Evolutionary conservation across 2,329 filamentous ascomycete species (phyloP).

Genomic region (Paecilomyces dactylethromorphus): DNA sequence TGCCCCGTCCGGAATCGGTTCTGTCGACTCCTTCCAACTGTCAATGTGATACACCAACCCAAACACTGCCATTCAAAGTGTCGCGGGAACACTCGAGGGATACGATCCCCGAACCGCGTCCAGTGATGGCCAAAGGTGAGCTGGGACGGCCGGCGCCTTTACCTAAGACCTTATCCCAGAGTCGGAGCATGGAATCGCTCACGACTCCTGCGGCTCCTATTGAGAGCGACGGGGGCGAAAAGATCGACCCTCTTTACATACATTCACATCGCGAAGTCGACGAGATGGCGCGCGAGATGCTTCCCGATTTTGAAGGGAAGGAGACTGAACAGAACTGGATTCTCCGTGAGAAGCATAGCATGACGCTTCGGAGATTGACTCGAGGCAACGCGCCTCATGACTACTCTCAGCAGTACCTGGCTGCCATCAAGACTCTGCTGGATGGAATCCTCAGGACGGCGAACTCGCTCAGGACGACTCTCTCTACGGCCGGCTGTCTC

Average conservation of each 20-base stretch:
- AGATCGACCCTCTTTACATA: slow-evolving; percentile 73
- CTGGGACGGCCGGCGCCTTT: background rate
- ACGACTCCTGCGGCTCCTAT: slow-evolving; percentile 5
- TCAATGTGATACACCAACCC: slow-evolving; percentile 5
- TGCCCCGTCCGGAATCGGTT: slow-evolving; percentile 6
- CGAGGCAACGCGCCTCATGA: slow-evolving; percentile 78
- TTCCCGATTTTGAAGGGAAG: slow-evolving; percentile 72
- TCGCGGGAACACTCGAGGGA: too few relatives aligned
- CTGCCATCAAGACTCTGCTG: slow-evolving; percentile 64
- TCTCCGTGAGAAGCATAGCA: slow-evolving; percentile 72
- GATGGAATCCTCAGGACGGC: slow-evolving; percentile 85
- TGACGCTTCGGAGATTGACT: slow-evolving; percentile 68
- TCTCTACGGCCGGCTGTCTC: slow-evolving; percentile 79
- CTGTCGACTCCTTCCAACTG: background rate
- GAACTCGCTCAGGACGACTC: slow-evolving; percentile 77
- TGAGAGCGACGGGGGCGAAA: slow-evolving; percentile 57
- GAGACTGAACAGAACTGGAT: slow-evolving; percentile 91
- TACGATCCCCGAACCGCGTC: background rate
- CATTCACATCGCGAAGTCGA: slow-evolving; percentile 84
- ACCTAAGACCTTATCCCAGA: slow-evolving; percentile 9
- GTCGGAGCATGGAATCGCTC: slow-evolving; percentile 9
- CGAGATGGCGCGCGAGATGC: slow-evolving; percentile 77
- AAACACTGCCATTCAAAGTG: slow-evolving; percentile 7
- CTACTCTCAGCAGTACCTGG: slow-evolving; percentile 64
- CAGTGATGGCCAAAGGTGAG: background rate